Conservation (phyloP, 2,329 filamentous ascomycete genomes). For the Trichocomaceae sp. region DNA sequence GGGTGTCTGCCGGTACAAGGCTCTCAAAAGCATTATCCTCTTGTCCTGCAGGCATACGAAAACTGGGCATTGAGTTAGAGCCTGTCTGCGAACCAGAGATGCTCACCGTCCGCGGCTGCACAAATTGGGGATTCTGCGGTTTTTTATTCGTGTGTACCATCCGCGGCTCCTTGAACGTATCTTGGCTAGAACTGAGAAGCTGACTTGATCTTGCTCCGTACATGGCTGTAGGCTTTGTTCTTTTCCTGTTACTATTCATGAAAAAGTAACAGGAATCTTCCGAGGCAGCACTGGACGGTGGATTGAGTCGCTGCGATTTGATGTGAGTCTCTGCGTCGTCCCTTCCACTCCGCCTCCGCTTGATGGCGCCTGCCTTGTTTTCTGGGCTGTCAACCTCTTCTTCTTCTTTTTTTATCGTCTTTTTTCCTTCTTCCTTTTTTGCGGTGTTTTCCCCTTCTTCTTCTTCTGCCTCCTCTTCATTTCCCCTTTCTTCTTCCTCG, state of each 20-base stretch:
- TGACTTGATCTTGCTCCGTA: not conserved
- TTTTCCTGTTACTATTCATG: not conserved
- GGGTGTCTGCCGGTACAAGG: not conserved
- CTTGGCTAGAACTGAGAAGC: not conserved
- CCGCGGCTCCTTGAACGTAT: not conserved
- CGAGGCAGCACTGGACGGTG: not conserved
- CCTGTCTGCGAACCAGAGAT: not conserved
- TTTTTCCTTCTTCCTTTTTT: not conserved
- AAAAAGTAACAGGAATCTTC: not conserved
- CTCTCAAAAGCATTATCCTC: too few relatives aligned
- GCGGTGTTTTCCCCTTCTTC: not conserved
- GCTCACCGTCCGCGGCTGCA: not conserved
- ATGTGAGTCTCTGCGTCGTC: not conserved
- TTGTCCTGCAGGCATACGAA: conserved; percentile 6
- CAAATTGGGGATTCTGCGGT: not conserved
- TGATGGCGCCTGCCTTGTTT: not conserved
- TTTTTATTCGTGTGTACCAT: not conserved
- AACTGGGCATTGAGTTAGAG: not conserved
- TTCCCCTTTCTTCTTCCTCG: conserved; percentile 19
- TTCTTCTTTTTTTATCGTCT: not conserved
- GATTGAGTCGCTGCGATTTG: not conserved
- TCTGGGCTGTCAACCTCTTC: not conserved
- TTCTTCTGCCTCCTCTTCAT: not conserved
- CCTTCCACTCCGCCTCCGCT: not conserved
- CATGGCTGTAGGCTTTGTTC: not conserved